These are phyloP conservation scores for Exobasidium rhododendri DNA, from an alignment of 1,284 basidiomycete species.

Conservation along the genomic window DNA sequence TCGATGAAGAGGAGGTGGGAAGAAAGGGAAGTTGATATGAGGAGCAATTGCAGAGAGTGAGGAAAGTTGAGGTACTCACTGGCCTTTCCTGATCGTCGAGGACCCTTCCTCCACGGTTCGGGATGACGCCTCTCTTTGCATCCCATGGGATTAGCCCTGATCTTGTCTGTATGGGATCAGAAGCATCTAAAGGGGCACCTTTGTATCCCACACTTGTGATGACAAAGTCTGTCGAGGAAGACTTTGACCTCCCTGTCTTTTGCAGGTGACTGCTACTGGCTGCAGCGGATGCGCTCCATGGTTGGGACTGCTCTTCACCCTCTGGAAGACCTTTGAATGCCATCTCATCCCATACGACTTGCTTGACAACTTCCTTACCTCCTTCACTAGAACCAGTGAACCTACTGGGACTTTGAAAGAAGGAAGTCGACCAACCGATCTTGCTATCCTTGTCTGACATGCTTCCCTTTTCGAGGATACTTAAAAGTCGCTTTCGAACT, in stretches of 20 bases:
- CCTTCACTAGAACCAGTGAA: constrained; percentile 16
- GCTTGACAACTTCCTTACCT: background rate
- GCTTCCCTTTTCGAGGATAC: constrained; percentile 68
- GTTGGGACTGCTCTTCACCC: constrained; percentile 2
- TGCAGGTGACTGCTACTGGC: background rate
- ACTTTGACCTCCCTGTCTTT: constrained; percentile 63
- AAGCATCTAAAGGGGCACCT: constrained; percentile 61
- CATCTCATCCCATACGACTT: constrained; percentile 42
- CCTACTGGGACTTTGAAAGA: constrained; percentile 8
- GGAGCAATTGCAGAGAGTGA: background rate
- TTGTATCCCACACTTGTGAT: constrained; percentile 85
- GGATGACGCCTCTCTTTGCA: constrained; percentile 16
- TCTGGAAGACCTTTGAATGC: background rate
- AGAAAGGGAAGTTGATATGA: background rate
- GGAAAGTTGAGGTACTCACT: background rate
- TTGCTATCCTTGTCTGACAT: background rate
- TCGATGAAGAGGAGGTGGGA: background rate
- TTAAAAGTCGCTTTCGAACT: constrained; percentile 59
- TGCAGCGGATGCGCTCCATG: background rate
- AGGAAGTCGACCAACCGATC: constrained; percentile 8
- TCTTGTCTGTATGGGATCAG: background rate
- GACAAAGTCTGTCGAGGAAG: constrained; percentile 69
- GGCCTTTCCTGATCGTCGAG: constrained; percentile 4
- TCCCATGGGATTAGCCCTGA: constrained; percentile 22
- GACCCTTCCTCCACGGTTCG: constrained; percentile 27